These are phyloP conservation scores for Zelopaecilomyces penicillatus DNA, from an alignment of 2,329 filamentous ascomycete genomes.

Conservation along the genomic window DNA sequence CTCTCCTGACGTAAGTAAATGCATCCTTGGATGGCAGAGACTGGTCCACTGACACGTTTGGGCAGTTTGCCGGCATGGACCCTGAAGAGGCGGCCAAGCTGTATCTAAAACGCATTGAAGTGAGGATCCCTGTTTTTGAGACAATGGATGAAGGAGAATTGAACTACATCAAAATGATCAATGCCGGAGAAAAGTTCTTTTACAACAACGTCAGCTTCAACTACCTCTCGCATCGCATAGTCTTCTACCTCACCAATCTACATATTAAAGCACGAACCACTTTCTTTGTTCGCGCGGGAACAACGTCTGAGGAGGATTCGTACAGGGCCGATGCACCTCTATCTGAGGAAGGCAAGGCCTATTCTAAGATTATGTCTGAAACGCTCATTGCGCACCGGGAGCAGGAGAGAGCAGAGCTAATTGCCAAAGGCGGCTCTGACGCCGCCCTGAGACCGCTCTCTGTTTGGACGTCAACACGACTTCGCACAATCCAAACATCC, in stretches of 20 bases:
- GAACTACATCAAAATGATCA: slow-evolving; percentile 99
- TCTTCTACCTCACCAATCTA: slow-evolving; percentile 95
- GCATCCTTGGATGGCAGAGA: not conserved
- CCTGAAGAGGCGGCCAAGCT: slow-evolving; percentile 86
- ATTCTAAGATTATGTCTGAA: slow-evolving; percentile 79
- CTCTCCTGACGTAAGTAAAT: slow-evolving; percentile 69
- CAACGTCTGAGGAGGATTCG: slow-evolving; percentile 77
- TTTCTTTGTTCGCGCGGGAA: slow-evolving; percentile 84
- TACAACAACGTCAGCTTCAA: slow-evolving; percentile 97
- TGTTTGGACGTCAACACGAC: slow-evolving; percentile 90
- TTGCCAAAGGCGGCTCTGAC: slow-evolving; percentile 58
- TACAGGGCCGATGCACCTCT: slow-evolving; percentile 87
- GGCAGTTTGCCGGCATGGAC: slow-evolving; percentile 79
- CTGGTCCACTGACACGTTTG: not conserved
- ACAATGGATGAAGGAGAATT: slow-evolving; percentile 91
- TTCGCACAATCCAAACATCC: slow-evolving; percentile 84
- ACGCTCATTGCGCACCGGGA: slow-evolving; percentile 76
- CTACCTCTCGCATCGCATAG: slow-evolving; percentile 92
- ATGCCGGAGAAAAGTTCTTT: slow-evolving; percentile 83
- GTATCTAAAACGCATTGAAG: slow-evolving; percentile 82
- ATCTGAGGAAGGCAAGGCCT: slow-evolving; percentile 70
- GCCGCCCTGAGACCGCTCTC: slow-evolving; percentile 70
- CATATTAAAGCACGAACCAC: slow-evolving; percentile 94
- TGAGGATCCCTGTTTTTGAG: slow-evolving; percentile 91
- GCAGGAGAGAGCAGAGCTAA: slow-evolving; percentile 63